Conservation (phyloP, 2,329 filamentous ascomycete species). For the Fusarium mangiferae region DNA sequence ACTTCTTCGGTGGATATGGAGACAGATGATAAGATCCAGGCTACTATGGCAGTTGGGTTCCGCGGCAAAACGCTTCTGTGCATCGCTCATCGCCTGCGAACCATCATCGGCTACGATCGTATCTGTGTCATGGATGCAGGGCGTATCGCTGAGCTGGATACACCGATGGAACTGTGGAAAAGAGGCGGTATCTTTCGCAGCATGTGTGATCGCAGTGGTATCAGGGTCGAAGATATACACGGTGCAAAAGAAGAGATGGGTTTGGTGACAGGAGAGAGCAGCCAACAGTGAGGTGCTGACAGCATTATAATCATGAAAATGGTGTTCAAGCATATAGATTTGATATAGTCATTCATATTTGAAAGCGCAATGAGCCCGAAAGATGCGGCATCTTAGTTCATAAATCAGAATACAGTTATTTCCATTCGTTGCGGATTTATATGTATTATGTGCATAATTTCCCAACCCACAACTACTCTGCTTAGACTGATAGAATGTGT, state of each 20-base stretch:
- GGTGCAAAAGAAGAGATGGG: constrained; percentile 53
- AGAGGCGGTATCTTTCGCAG: constrained; percentile 81
- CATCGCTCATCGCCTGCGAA: constrained; percentile 91
- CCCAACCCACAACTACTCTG: too few species aligned
- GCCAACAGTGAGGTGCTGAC: constrained; percentile 1
- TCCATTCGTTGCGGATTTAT: neutral
- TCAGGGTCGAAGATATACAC: constrained; percentile 67
- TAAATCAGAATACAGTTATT: neutral
- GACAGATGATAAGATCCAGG: constrained; percentile 94
- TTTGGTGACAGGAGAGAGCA: constrained; percentile 11
- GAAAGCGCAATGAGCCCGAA: neutral
- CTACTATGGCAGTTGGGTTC: constrained; percentile 87
- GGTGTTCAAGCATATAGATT: neutral
- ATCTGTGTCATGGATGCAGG: constrained; percentile 98
- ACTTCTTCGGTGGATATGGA: constrained; percentile 95
- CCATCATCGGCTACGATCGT: constrained; percentile 92
- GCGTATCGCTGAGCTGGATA: constrained; percentile 85
- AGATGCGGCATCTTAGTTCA: neutral
- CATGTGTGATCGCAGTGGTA: constrained; percentile 91
- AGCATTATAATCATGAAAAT: neutral
- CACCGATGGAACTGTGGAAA: constrained; percentile 78
- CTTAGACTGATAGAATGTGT: neutral
- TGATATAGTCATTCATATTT: neutral
- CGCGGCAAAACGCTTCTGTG: constrained; percentile 87
- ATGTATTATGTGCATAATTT: neutral